Base-by-base conservation (phyloP, 2,329 filamentous ascomycete species). In the Paraphaeosphaeria sporulosa region DNA sequence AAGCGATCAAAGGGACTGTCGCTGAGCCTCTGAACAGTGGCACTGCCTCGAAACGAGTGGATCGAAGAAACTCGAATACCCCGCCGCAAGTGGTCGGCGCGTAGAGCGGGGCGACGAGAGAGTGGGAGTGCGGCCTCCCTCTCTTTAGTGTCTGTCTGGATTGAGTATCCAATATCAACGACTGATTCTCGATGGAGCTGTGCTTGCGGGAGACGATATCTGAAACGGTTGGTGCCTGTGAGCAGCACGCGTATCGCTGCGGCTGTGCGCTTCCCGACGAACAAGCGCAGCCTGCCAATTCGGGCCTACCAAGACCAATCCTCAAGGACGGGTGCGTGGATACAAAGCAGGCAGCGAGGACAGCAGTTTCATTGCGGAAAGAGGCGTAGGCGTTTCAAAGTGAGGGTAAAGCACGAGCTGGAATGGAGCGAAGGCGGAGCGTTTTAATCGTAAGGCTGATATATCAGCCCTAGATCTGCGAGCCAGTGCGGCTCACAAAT, bases 191-290 rank as follows among this genome's bases (percentile, higher is more conserved):
- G 13, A 36, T n/a, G 15, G n/a, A 36, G 38, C 27, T n/a, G 17
- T 19, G 8, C 51, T 34, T 54, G 51, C 40, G 36, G 38, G 6
- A 40, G 36, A 25, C 19, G 25, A 15, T 32, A 15, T 43, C n/a
- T 54, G 52, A 55, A 55, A 55, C 52, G 52, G 30, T 25, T 55
- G 52, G 19, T 55, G 52, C 52, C 52, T 55, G 42, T 8, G 4
- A 30, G 52, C 27, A 55, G 27, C 40, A 46, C 52, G 52, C 52
- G 52, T 55, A 55, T 12, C n/a, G 52, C 19, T 55, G 52, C 52
- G 52, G 52, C 52, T 55, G 40, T 55, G 52, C 52, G 42, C 30
- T 55, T 46, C 4, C 13, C 17, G 17, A 55, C 12, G 6, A 36
- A 55, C 52, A 46, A 55, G 40, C 52, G 52, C 52, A 55, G 52